Evolutionary conservation across 1,284 basidiomycete species (phyloP).

Genomic region (Schizophyllum amplum): DNA sequence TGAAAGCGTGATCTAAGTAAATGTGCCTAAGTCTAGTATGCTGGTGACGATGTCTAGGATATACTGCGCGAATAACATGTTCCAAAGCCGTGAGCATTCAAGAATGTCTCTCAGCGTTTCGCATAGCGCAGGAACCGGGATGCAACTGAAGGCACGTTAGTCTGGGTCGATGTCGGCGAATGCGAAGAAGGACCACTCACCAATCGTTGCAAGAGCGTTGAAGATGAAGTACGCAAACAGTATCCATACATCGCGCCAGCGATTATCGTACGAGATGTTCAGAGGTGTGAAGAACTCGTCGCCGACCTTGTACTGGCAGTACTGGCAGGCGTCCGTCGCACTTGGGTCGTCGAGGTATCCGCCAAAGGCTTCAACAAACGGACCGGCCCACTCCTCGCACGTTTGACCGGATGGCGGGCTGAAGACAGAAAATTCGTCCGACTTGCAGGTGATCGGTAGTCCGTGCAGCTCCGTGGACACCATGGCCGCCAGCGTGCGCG

Average conservation of each 20-base stretch:
- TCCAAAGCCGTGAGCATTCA: not conserved
- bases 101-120: constrained; percentile 36
- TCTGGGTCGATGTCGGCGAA: constrained; percentile 44
- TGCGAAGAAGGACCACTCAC: constrained; percentile 2
- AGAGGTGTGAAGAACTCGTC: constrained; percentile 67
- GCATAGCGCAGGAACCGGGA: constrained; percentile 71
- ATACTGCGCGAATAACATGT: no score
- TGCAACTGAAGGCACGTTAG: constrained; percentile 58
- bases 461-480: constrained; percentile 77
- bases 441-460: constrained; percentile 56
- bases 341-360: constrained; percentile 77
- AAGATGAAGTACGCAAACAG: constrained; percentile 53
- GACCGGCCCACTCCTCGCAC: constrained; percentile 62
- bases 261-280: constrained; percentile 56
- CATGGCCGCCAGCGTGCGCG: constrained; percentile 67
- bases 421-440: constrained; percentile 62
- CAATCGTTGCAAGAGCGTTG: constrained; percentile 15
- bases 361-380: constrained; percentile 54
- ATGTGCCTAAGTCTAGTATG: no score
- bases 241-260: constrained; percentile 74
- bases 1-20: no score
- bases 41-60: no score
- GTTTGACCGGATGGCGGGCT: constrained; percentile 70
- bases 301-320: constrained; percentile 64
- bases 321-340: constrained; percentile 56